These are phyloP conservation scores for Euphorbia tirucalli DNA, from an alignment of 345 rosid species.

Conservation along the genomic window DNA sequence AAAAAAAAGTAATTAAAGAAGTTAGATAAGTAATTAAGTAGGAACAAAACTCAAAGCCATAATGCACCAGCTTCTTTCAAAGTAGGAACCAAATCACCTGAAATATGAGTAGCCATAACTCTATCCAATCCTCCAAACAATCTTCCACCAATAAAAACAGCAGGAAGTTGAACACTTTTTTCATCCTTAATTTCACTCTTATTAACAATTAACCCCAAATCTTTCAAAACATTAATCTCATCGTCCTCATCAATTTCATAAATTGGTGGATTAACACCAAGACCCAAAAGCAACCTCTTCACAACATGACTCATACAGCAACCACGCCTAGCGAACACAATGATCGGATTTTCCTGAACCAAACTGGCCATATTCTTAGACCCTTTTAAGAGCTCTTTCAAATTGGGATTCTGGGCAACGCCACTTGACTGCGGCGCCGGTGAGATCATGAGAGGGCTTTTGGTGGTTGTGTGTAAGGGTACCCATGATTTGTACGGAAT, in stretches of 20 bases:
- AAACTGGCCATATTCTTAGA: constrained; percentile 25
- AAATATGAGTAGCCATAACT: constrained; percentile 91
- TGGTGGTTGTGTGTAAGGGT: constrained; percentile 13
- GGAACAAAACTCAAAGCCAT: constrained; percentile 57
- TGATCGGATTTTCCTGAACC: constrained; percentile 73
- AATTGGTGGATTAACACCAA: constrained; percentile 80
- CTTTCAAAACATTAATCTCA: constrained; percentile 38
- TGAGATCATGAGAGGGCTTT: constrained; percentile 2
- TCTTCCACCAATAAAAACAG: constrained; percentile 81
- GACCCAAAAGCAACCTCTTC: constrained; percentile 60
- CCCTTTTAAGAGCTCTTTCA: constrained; percentile 9
- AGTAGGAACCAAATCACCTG: constrained; percentile 74
- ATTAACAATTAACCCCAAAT: constrained; percentile 32
- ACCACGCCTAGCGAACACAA: constrained; percentile 67
- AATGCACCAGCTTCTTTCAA: constrained; percentile 91
- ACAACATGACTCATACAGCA: constrained; percentile 97
- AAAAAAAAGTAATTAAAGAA: not conserved
- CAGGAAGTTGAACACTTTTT: constrained; percentile 56
- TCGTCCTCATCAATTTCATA: constrained; percentile 66
- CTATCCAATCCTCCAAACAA: constrained; percentile 88
- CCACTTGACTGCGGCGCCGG: not conserved
- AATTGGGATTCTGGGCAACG: not conserved
- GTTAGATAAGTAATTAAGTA: constrained; percentile 7
- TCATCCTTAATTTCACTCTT: not conserved
- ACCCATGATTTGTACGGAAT: constrained; percentile 40